Conservation (phyloP, 495 filamentous ascomycete genomes). For the Neurospora hispaniola region DNA sequence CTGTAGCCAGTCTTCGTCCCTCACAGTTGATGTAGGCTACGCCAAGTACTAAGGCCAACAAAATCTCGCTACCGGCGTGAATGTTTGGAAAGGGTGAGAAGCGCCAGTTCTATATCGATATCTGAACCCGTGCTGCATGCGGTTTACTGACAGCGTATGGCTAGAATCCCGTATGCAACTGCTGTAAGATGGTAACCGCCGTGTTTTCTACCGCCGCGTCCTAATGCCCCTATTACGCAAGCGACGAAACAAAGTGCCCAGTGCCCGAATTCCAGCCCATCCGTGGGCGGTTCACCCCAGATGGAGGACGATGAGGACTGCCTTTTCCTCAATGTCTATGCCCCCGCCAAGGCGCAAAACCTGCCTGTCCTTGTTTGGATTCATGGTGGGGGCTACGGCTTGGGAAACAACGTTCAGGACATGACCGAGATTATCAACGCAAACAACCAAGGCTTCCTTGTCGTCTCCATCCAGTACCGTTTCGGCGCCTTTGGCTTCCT, state of each 20-base stretch:
- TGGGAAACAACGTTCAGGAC: slow-evolving; percentile 22
- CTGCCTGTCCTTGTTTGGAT: slow-evolving; percentile 36
- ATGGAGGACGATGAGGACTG: slow-evolving; percentile 28
- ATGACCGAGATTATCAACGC: slow-evolving; percentile 32
- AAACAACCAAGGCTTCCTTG: slow-evolving; percentile 32
- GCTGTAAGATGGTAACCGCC: slow-evolving; percentile 28
- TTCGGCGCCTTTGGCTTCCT: slow-evolving; percentile 23
- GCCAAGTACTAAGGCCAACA: slow-evolving; percentile 29
- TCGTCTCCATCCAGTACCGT: slow-evolving; percentile 38
- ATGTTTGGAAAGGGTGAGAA: slow-evolving; percentile 30
- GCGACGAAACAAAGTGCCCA: slow-evolving; percentile 8
- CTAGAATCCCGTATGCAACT: slow-evolving; percentile 21
- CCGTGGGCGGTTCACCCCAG: slow-evolving; percentile 4
- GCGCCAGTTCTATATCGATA: not conserved
- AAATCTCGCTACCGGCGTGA: slow-evolving; percentile 22
- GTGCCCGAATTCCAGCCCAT: slow-evolving; percentile 14
- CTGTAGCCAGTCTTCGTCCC: slow-evolving; percentile 4
- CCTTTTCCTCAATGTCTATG: slow-evolving; percentile 32
- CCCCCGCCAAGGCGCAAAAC: slow-evolving; percentile 22
- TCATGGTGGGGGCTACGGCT: slow-evolving; percentile 41
- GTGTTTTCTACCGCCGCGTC: not conserved
- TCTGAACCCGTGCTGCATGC: not conserved
- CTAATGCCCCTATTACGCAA: slow-evolving; percentile 3
- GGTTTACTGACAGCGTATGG: slow-evolving; percentile 7
- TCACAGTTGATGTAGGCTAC: slow-evolving; percentile 29